phyloP scores from a whole-genome alignment of 1,284 basidiomycete species.

The Schizophyllum amplum region DNA sequence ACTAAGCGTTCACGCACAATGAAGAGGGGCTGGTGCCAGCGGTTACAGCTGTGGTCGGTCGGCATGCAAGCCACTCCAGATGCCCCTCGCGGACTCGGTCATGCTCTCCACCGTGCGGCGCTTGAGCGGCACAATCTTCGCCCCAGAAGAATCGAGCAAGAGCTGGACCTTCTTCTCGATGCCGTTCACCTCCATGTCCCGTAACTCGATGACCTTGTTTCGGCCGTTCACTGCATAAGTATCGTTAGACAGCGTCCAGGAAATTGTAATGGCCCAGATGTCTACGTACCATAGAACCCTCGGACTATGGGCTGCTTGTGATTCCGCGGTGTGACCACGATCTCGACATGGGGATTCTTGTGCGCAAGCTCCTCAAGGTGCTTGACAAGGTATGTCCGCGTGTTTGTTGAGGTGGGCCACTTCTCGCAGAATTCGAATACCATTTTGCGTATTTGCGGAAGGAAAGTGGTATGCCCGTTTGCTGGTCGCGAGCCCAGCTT shows the following conservation, averaged over 20 bases:
- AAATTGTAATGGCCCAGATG: constrained; percentile 3
- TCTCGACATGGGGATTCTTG: constrained; percentile 71
- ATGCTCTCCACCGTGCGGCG: constrained; percentile 67
- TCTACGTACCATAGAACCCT: constrained; percentile 60
- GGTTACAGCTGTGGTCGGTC: constrained; percentile 38
- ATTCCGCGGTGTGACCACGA: constrained; percentile 69
- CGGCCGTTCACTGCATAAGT: constrained; percentile 55
- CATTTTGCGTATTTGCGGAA: constrained; percentile 71
- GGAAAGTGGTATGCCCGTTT: constrained; percentile 63
- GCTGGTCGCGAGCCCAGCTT: constrained; percentile 51
- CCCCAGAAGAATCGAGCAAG: constrained; percentile 78
- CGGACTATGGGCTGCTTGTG: constrained; percentile 68
- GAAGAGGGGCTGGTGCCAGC: constrained; percentile 4
- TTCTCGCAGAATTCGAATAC: constrained; percentile 81
- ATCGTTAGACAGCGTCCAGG: constrained; percentile 12
- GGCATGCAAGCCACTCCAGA: constrained; percentile 79
- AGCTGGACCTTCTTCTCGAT: constrained; percentile 72
- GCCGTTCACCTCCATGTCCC: constrained; percentile 60
- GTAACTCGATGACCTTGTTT: constrained; percentile 74
- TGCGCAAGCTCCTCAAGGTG: constrained; percentile 56
- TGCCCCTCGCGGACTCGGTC: constrained; percentile 73
- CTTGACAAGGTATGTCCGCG: constrained; percentile 60
- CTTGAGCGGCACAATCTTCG: constrained; percentile 72
- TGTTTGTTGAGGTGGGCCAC: constrained; percentile 66
- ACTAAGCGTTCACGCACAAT: constrained; percentile 2